These are phyloP conservation scores for Mycena chlorophos DNA, from an alignment of 768 basidiomycete genomes.

Conservation along the genomic window DNA sequence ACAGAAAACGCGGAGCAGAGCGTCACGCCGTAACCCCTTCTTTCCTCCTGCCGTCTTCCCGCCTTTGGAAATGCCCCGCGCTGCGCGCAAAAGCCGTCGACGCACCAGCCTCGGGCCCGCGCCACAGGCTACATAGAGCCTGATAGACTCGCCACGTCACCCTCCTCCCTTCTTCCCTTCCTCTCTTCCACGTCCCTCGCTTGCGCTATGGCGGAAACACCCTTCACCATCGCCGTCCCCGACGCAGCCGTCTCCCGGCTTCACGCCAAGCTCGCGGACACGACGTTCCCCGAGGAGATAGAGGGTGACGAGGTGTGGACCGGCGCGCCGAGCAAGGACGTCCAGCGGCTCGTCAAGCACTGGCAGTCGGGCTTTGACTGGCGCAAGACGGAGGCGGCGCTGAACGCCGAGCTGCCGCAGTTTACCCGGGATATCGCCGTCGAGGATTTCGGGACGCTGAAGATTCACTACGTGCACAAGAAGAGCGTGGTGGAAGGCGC, in stretches of 20 bases:
- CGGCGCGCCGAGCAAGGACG: slow-evolving; percentile 49
- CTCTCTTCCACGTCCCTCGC: too few relatives aligned
- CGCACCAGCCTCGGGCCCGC: too few relatives aligned
- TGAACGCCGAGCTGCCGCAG: slow-evolving; percentile 44
- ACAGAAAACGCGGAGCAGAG: too few relatives aligned
- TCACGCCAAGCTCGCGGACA: neutral
- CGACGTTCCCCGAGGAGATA: slow-evolving; percentile 39
- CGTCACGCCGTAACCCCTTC: too few relatives aligned
- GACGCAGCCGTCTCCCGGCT: neutral
- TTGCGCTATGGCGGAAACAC: neutral
- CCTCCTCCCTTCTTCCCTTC: too few relatives aligned
- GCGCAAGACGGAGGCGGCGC: slow-evolving; percentile 29
- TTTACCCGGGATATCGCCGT: slow-evolving; percentile 45
- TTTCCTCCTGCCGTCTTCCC: too few relatives aligned
- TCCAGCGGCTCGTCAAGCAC: slow-evolving; percentile 45
- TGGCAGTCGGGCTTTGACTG: slow-evolving; percentile 52
- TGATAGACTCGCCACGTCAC: too few relatives aligned
- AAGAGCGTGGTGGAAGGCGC: slow-evolving; percentile 34
- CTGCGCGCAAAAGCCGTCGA: too few relatives aligned
- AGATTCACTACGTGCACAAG: slow-evolving; percentile 47
- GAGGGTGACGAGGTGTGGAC: slow-evolving; percentile 48
- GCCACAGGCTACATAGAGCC: too few relatives aligned
- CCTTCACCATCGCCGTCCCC: slow-evolving; percentile 2
- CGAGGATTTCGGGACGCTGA: slow-evolving; percentile 37
- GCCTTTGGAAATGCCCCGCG: too few relatives aligned